Percentiles rank a stretch among this genome's conserved stretches.
Evolutionary conservation across 768 basidiomycete species (phyloP).

Genomic region (Steccherinum ochraceum): DNA sequence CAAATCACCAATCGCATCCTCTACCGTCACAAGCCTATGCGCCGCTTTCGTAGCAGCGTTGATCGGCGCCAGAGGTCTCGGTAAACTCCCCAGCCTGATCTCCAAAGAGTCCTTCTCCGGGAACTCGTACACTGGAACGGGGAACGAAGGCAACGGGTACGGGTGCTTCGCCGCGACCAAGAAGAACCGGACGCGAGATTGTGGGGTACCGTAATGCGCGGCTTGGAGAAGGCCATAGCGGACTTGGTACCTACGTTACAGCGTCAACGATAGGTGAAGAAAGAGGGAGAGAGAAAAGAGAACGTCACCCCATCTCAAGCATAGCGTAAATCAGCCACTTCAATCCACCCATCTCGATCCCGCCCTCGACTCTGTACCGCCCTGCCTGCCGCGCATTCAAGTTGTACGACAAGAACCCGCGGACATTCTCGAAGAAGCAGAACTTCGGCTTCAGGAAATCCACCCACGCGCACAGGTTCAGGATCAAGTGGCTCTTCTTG

Average conservation of each 20-base stretch:
- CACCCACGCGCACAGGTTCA: conserved; percentile 45
- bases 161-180: conserved; percentile 35
- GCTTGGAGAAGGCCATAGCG: conserved; percentile 39
- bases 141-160: conserved; percentile 31
- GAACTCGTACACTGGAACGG: conserved; percentile 39
- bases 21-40: conserved; percentile 44
- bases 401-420: conserved; percentile 35
- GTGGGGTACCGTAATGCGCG: conserved; percentile 42
- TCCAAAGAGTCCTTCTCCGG: conserved; percentile 34
- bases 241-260: conserved; percentile 34
- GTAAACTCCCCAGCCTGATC: conserved; percentile 39
- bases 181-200: conserved; percentile 42
- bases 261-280: background rate
- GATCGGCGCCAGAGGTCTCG: conserved; percentile 33
- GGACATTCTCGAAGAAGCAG: conserved; percentile 44
- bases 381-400: conserved; percentile 32
- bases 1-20: conserved; percentile 71
- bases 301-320: conserved; percentile 57
- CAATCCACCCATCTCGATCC: conserved; percentile 67
- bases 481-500: conserved; percentile 58
- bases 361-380: conserved; percentile 47
- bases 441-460: conserved; percentile 35
- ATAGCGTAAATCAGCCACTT: conserved; percentile 60
- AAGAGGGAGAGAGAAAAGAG: no score
- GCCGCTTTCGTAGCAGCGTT: conserved; percentile 38